Evolutionary conservation across 768 basidiomycete genomes (phyloP).

Genomic region (Hemileccinum rubropunctum): DNA sequence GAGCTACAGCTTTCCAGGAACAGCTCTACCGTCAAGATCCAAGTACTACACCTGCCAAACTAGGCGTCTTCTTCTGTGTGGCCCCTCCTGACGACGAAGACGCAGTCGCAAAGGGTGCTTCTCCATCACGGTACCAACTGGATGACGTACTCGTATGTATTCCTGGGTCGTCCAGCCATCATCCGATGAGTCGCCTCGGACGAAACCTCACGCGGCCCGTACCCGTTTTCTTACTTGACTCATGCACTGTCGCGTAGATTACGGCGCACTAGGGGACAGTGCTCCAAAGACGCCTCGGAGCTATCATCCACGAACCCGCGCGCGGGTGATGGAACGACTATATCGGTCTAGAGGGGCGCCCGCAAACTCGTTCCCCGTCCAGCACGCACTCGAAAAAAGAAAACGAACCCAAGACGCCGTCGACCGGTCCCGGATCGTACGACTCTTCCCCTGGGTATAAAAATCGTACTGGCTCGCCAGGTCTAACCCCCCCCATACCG

Average conservation of each 20-base stretch:
- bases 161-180: constrained; percentile 3
- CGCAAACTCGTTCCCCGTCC: constrained; percentile 1
- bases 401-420: constrained; percentile 17
- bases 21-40: neutral
- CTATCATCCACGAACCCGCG: neutral
- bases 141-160: constrained; percentile 17
- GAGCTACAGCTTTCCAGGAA: neutral
- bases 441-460: constrained; percentile 13
- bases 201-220: constrained; percentile 1
- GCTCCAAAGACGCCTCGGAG: neutral
- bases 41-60: constrained; percentile 17
- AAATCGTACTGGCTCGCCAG: neutral
- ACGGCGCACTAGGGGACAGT: neutral
- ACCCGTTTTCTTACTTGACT: constrained; percentile 6
- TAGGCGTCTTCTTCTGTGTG: constrained; percentile 9
- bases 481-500: neutral
- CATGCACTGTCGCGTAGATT: constrained; percentile 5
- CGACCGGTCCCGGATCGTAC: constrained; percentile 6
- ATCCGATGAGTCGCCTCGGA: neutral
- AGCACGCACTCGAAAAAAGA: constrained; percentile 8
- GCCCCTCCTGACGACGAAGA: constrained; percentile 7
- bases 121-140: constrained; percentile 10
- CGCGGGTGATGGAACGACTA: constrained; percentile 9
- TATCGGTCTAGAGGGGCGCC: constrained; percentile 2
- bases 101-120: constrained; percentile 3